phyloP scores from a whole-genome alignment of 2,329 filamentous ascomycete genomes.

The Penicillium sp. region DNA sequence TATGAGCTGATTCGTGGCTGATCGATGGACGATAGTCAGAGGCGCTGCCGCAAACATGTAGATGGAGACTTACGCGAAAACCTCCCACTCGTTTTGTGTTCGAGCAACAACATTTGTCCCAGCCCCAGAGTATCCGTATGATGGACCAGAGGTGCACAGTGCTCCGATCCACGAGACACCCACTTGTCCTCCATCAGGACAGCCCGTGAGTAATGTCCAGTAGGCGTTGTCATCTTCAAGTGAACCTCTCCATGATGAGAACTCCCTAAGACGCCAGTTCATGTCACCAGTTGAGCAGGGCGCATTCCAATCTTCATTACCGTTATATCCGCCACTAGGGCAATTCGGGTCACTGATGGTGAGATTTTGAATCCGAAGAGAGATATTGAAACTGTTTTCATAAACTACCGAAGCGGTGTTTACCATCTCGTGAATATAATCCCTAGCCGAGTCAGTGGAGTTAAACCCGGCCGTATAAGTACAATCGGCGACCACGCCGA shows the following conservation, averaged over 20 bases:
- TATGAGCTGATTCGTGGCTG: slow-evolving; percentile 84
- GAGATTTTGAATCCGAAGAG: slow-evolving; percentile 81
- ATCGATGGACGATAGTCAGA: no score
- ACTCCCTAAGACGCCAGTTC: slow-evolving; percentile 60
- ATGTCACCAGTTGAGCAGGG: slow-evolving; percentile 21
- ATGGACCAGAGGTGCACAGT: slow-evolving; percentile 59
- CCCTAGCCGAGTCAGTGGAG: slow-evolving; percentile 53
- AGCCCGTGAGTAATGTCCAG: slow-evolving; percentile 85
- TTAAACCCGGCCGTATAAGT: slow-evolving; percentile 76
- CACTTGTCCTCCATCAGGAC: slow-evolving; percentile 72
- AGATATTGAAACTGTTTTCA: slow-evolving; percentile 89
- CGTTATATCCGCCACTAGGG: slow-evolving; percentile 66
- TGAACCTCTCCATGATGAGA: slow-evolving; percentile 80
- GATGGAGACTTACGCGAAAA: slow-evolving; percentile 66
- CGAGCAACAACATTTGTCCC: slow-evolving; percentile 78
- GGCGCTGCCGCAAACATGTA: no score
- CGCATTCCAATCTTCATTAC: slow-evolving; percentile 44
- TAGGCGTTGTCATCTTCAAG: slow-evolving; percentile 79
- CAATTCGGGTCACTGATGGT: slow-evolving; percentile 75
- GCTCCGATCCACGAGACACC: slow-evolving; percentile 82
- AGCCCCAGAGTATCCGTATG: slow-evolving; percentile 45
- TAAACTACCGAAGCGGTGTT: slow-evolving; percentile 84
- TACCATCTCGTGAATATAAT: slow-evolving; percentile 59
- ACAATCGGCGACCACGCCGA: slow-evolving; percentile 91
- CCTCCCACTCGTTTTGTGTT: slow-evolving; percentile 85